Percentiles rank a stretch among this genome's conserved stretches.
phyloP scores from a whole-genome alignment of 495 filamentous ascomycete genomes.

The Podospora appendiculata region DNA sequence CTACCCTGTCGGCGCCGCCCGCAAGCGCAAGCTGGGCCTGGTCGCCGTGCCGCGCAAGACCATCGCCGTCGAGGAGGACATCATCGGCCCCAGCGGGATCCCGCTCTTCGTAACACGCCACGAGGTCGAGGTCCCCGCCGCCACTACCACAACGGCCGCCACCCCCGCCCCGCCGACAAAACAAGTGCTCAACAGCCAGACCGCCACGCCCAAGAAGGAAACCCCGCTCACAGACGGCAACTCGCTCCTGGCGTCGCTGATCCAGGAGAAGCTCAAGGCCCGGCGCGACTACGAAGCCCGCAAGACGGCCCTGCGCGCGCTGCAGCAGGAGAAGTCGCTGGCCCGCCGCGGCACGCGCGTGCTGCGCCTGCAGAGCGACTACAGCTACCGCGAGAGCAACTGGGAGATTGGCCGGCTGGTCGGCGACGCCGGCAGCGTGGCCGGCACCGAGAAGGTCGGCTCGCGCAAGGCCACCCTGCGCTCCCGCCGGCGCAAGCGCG shows the following conservation, averaged over 20 bases:
- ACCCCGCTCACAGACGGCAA: conserved; percentile 9
- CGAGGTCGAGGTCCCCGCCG: conserved; percentile 14
- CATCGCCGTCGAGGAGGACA: conserved; percentile 12
- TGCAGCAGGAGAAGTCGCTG: conserved; percentile 11
- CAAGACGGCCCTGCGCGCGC: conserved; percentile 14
- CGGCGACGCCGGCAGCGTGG: conserved; percentile 17
- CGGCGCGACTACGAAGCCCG: conserved; percentile 26
- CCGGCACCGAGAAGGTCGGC: conserved; percentile 19
- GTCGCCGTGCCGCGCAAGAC: conserved; percentile 36
- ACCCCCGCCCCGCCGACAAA: background rate
- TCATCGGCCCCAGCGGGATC: conserved; percentile 33
- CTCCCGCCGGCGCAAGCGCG: conserved; percentile 15
- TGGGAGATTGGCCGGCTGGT: conserved; percentile 66
- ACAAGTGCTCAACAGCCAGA: background rate
- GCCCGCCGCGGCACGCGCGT: conserved; percentile 26
- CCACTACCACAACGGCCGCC: background rate
- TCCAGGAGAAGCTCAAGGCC: conserved; percentile 29
- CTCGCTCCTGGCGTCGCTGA: conserved; percentile 19
- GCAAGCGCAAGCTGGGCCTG: conserved; percentile 65
- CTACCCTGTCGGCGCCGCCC: conserved; percentile 56
- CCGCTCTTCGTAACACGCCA: conserved; percentile 32
- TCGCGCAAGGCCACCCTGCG: conserved; percentile 23
- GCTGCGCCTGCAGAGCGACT: conserved; percentile 54
- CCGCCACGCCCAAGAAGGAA: background rate
- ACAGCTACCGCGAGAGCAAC: conserved; percentile 78